phyloP scores from a whole-genome alignment of 352 stramenopile genomes.

The Globisporangium takayamanum region DNA sequence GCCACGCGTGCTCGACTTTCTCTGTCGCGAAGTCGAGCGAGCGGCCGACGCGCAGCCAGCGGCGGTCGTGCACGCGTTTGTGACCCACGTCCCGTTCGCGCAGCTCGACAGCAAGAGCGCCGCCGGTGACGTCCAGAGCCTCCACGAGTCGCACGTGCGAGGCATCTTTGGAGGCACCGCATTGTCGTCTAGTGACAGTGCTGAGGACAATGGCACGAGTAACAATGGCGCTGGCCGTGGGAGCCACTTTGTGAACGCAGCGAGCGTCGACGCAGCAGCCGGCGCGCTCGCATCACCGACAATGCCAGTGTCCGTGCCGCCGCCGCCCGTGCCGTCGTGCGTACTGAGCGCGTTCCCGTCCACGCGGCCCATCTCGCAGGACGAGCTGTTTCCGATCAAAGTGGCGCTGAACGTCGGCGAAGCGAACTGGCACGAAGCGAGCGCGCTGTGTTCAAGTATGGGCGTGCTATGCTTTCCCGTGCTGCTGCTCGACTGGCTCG shows the following conservation, averaged over 20 bases:
- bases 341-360: conserved; percentile 2
- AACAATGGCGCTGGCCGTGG: background rate
- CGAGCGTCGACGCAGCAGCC: background rate
- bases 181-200: background rate
- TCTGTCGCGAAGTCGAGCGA: conserved; percentile 47
- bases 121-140: conserved; percentile 9
- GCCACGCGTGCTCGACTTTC: conserved; percentile 51
- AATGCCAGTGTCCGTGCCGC: background rate
- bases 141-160: conserved; percentile 12
- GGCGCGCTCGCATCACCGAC: background rate
- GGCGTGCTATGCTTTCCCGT: conserved; percentile 19
- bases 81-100: conserved; percentile 14
- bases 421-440: conserved; percentile 49
- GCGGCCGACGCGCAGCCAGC: conserved; percentile 13
- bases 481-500: conserved; percentile 77
- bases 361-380: conserved; percentile 14
- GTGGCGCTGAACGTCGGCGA: conserved; percentile 71
- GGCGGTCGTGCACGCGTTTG: conserved; percentile 16
- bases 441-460: conserved; percentile 16
- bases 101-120: conserved; percentile 7
- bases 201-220: conserved; percentile 5
- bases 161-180: background rate
- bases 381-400: conserved; percentile 66
- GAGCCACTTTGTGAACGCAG: conserved; percentile 1
- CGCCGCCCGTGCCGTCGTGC: conserved; percentile 21